Evolutionary conservation across 2,329 filamentous ascomycete genomes (phyloP).

Genomic region (Aspergillus latus): DNA sequence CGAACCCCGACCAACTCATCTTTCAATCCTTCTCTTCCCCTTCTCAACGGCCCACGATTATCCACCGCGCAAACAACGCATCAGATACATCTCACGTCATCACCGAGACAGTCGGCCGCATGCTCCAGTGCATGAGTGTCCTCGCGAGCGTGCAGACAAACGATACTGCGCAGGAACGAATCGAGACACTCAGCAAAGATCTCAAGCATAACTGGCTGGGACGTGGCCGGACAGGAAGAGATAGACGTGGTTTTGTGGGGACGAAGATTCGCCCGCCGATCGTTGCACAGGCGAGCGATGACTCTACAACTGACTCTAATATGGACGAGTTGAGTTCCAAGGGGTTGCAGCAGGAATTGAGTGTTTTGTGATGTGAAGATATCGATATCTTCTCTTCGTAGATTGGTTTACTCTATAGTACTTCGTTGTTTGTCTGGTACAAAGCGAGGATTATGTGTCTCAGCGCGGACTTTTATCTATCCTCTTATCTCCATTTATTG

Average conservation of each 20-base stretch:
- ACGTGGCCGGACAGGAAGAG: conserved; percentile 81
- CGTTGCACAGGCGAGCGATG: conserved; percentile 29
- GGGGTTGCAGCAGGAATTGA: conserved; percentile 30
- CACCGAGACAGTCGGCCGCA: conserved; percentile 89
- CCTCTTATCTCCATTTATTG: background rate
- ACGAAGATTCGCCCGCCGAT: conserved; percentile 49
- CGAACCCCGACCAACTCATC: conserved; percentile 46
- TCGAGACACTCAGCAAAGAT: conserved; percentile 80
- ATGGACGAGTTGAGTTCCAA: conserved; percentile 11
- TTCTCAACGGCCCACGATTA: conserved; percentile 35
- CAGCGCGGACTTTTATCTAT: background rate
- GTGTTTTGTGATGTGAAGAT: conserved; percentile 26
- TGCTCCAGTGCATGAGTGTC: conserved; percentile 95
- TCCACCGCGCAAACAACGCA: conserved; percentile 32
- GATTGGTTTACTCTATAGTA: conserved; percentile 3
- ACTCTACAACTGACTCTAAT: conserved; percentile 18
- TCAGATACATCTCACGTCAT: conserved; percentile 65
- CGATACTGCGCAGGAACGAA: conserved; percentile 72
- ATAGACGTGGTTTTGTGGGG: conserved; percentile 86
- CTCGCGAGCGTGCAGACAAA: conserved; percentile 72
- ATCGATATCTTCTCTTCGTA: conserved; percentile 6
- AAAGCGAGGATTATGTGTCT: conserved; percentile 10
- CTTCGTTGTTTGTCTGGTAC: conserved; percentile 20
- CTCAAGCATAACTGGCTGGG: conserved; percentile 98
- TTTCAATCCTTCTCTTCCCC: conserved; percentile 46